These are phyloP conservation scores for Penicillium lividum DNA, from an alignment of 495 filamentous ascomycete genomes.

Conservation along the genomic window DNA sequence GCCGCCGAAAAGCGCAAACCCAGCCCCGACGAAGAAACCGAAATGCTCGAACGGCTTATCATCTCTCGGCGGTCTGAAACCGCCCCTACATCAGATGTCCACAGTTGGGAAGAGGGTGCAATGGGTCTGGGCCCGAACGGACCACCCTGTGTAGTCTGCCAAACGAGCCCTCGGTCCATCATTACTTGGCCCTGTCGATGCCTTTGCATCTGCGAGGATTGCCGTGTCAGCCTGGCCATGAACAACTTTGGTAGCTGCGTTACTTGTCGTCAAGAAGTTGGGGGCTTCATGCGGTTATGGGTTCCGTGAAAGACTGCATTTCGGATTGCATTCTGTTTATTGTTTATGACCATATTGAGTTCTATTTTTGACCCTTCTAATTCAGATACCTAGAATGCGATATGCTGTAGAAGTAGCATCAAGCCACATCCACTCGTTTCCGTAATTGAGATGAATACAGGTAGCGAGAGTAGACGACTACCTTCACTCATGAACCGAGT, in stretches of 20 bases:
- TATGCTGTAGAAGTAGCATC: background rate
- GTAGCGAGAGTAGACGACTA: no score
- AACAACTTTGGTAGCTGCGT: constrained; percentile 96
- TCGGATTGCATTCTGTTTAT: background rate
- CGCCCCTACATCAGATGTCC: constrained; percentile 19
- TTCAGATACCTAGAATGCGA: background rate
- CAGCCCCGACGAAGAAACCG: constrained; percentile 72
- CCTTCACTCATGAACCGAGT: no score
- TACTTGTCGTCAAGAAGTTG: constrained; percentile 83
- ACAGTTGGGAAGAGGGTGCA: constrained; percentile 65
- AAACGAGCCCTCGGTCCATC: constrained; percentile 80
- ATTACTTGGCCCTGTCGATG: constrained; percentile 97
- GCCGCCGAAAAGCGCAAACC: constrained; percentile 39
- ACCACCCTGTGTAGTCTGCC: constrained; percentile 92
- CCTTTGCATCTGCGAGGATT: constrained; percentile 91
- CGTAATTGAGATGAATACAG: background rate
- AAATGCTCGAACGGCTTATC: constrained; percentile 79
- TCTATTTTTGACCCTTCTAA: background rate
- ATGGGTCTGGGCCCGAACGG: constrained; percentile 72
- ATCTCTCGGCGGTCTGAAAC: constrained; percentile 54
- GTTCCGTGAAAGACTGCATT: constrained; percentile 61
- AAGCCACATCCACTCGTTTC: background rate
- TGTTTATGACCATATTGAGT: background rate
- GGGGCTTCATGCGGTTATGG: constrained; percentile 85
- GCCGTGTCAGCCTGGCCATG: constrained; percentile 88